Evolutionary conservation across 106 monocot species (phyloP), one percentile per base, ranked within the genome.

Genomic region (Platanthera zijinensis): DNA sequence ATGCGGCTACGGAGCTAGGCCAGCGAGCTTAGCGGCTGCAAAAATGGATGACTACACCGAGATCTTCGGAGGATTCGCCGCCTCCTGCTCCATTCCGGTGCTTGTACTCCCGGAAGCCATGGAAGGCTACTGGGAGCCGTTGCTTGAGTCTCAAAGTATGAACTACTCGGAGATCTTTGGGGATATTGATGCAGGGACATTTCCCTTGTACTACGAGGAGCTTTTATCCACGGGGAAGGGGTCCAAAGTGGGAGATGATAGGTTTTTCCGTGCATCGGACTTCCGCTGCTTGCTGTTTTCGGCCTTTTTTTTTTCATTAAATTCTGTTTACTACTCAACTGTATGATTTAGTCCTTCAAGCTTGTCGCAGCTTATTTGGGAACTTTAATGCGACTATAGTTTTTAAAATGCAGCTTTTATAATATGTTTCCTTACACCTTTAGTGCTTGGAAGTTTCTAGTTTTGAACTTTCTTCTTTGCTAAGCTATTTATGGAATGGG

Each of bases 131-230:
- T 45, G 49, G 47, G 71, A 53, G 51, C 8, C 47, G 63, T 10
- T 74, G 62, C 21, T 5, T n/a, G 72, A 18, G 21, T 51, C 72
- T 3, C 72, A 72, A 15, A 51, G 51, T 50, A 51, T 72, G 21
- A 91, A 89, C 74, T 97, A 94, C 73, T 53, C 68, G 14, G 97
- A 91, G 74, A 89, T 97, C 57, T 97, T 97, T 57, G 89, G 94
- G 56, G 85, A 86, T 10, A 77, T 81, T 57, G 86, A 84, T 21
- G 83, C 53, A 13, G 82, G 75, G 19, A 82, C 75, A 30, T 85
- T 94, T 19, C 89, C 86, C 7, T 85, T 82, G 13, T 66, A 89
- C 7, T 94, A 86, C 48, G 87, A 97, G 86, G 91, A 91, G 76
- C 47, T 91, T 61, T 70, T 91, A 15, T 76, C 72, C 45, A 17